phyloP scores from a whole-genome alignment of 768 basidiomycete genomes.

The Rhodotorula sphaerocarpa region DNA sequence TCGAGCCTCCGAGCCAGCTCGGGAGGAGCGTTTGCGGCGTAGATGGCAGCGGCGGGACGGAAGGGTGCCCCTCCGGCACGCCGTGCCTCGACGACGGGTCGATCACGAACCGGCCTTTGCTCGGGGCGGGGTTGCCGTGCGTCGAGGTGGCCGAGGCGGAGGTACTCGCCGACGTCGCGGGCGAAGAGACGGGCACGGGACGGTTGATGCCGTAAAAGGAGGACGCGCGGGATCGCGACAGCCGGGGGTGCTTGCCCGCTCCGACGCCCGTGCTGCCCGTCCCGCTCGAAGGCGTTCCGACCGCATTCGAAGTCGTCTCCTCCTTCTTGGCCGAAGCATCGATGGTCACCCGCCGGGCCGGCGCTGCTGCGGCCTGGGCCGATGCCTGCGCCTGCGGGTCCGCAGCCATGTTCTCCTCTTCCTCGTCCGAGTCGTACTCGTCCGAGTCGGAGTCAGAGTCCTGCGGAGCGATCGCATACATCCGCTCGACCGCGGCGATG shows the following conservation, averaged over 20 bases:
- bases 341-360: too few relatives aligned
- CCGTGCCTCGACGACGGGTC: constrained; percentile 26
- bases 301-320: not conserved
- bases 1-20: not conserved
- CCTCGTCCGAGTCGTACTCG: constrained; percentile 2
- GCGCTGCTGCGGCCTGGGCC: not conserved
- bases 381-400: not conserved
- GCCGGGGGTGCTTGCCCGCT: constrained; percentile 23
- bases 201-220: constrained; percentile 21
- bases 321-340: too few relatives aligned
- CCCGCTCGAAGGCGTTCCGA: not conserved
- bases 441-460: constrained; percentile 17
- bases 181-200: not conserved
- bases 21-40: constrained; percentile 22
- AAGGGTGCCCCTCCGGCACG: constrained; percentile 29
- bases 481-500: constrained; percentile 24
- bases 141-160: not conserved
- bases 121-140: not conserved
- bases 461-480: constrained; percentile 28
- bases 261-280: not conserved
- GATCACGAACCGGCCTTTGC: constrained; percentile 16
- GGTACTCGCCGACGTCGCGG: too few relatives aligned
- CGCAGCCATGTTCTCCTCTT: not conserved
- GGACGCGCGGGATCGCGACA: constrained; percentile 17
- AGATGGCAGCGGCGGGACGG: constrained; percentile 37